Base-by-base conservation (phyloP, 2,329 filamentous ascomycete genomes). In the Stagonosporopsis chrysanthemi region DNA sequence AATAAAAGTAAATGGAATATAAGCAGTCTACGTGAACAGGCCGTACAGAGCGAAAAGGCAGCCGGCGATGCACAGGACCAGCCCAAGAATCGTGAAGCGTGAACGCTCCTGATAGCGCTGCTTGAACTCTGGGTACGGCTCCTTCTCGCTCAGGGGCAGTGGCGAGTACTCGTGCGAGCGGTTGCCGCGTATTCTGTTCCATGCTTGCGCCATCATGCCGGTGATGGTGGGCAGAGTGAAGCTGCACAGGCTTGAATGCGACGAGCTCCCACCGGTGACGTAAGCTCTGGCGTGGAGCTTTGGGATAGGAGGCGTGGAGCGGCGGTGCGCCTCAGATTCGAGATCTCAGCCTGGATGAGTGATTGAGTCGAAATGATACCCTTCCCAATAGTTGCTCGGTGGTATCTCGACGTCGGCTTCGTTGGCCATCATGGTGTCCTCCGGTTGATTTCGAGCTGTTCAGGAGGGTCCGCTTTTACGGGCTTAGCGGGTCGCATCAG, bases 141-240 rank as follows among this genome's bases (percentile, higher is more conserved):
- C 70, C 43, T 74, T 69, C 40, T 75, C 73, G 54, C 53, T 64
- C 54, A 72, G 35, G n/a, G 74, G 73, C 22, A 76, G 63, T 15
- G 62, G 61, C 8, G 60, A 50, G 43, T 76, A 76, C 1, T 60
- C 57, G 52, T 65, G 68, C 11, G 63, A 42, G 46, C 65, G 68
- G 12, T 33, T 47, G 24, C 64, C 68, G 43, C 67, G 67, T 56
- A 72, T 57, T 45, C 71, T 66, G 42, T 70, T 68, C 72, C 69
- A 76, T n/a, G 66, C 56, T 24, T 55, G 59, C 31, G 65, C 49
- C 65, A 74, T 73, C 52, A 62, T 67, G 35, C 39, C 52, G 48
- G 22, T 44, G 12, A 24, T 44, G 17, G 31, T 41, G n/a, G 40
- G 6, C 6, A 39, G 23, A 28, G 28, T 14, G 29, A 46, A 36